phyloP scores from a whole-genome alignment of 2,329 filamentous ascomycete species.

The Ophidiomyces ophidiicola region DNA sequence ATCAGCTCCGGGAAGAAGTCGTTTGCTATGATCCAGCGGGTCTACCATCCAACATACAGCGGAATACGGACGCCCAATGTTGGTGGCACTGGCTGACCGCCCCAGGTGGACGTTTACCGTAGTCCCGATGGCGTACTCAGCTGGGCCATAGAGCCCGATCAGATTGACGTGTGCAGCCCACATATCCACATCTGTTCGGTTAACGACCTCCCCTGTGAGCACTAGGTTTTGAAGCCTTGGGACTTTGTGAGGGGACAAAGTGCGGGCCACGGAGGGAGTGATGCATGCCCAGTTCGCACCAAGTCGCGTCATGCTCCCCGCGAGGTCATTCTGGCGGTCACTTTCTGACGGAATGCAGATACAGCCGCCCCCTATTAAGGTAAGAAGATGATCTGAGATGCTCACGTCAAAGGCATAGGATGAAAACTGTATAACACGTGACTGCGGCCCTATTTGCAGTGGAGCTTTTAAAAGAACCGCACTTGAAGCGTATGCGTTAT shows the following conservation, averaged over 20 bases:
- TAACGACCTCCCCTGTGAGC: conserved; percentile 29
- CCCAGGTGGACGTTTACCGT: background rate
- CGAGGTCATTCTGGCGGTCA: conserved; percentile 33
- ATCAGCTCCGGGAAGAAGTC: conserved; percentile 17
- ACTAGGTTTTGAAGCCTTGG: conserved; percentile 24
- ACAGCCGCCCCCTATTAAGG: conserved; percentile 31
- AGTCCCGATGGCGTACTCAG: conserved; percentile 16
- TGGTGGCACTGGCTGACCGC: background rate
- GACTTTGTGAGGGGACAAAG: conserved; percentile 23
- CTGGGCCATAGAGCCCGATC: conserved; percentile 16
- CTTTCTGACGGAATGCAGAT: conserved; percentile 35
- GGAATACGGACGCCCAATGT: conserved; percentile 6
- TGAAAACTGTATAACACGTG: conserved; percentile 29
- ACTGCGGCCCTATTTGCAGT: conserved; percentile 33
- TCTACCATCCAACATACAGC: conserved; percentile 17
- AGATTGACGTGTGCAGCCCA: conserved; percentile 18
- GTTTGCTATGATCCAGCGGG: conserved; percentile 14
- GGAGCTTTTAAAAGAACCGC: conserved; percentile 37
- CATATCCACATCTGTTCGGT: conserved; percentile 22
- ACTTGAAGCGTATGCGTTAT: conserved; percentile 41
- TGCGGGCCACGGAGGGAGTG: conserved; percentile 30
- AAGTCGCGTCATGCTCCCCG: conserved; percentile 25
- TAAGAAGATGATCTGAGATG: conserved; percentile 27
- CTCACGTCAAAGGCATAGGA: conserved; percentile 36
- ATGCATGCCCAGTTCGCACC: conserved; percentile 40